Conservation (phyloP, 1,139 yeast species). For the Wickerhamomyces sp. region DNA sequence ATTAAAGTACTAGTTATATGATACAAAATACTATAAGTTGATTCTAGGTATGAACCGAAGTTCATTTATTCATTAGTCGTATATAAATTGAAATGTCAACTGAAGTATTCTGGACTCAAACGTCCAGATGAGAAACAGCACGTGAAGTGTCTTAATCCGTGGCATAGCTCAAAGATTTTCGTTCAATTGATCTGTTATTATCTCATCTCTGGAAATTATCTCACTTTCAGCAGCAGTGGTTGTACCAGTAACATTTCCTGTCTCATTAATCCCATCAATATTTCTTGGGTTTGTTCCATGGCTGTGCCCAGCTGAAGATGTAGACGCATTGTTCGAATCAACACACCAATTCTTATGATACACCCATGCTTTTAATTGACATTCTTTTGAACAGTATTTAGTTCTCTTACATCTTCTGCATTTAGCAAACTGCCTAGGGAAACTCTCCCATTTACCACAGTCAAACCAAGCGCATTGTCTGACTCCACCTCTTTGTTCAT, state of each 20-base stretch:
- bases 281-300: slow-evolving; percentile 2
- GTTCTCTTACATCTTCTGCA: slow-evolving; percentile 93
- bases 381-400: slow-evolving; percentile 87
- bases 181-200: slow-evolving; percentile 78
- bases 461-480: slow-evolving; percentile 92
- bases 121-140: too few relatives aligned
- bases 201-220: slow-evolving; percentile 21
- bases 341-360: slow-evolving; percentile 95
- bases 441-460: slow-evolving; percentile 95
- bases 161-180: slow-evolving; percentile 63
- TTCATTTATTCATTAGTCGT: too few relatives aligned
- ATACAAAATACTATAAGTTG: too few relatives aligned
- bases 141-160: too few relatives aligned
- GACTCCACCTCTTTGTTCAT: slow-evolving; percentile 82
- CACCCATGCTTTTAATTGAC: slow-evolving; percentile 90
- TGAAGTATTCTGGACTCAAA: too few relatives aligned
- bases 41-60: too few relatives aligned
- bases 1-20: too few relatives aligned
- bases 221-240: slow-evolving; percentile 3
- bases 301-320: neutral
- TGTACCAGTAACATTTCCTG: slow-evolving; percentile 10
- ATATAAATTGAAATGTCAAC: too few relatives aligned
- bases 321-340: slow-evolving; percentile 28
- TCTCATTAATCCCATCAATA: neutral
- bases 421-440: slow-evolving; percentile 88